Base-by-base conservation (phyloP, 345 rosid species). In the Pistacia integerrima region DNA sequence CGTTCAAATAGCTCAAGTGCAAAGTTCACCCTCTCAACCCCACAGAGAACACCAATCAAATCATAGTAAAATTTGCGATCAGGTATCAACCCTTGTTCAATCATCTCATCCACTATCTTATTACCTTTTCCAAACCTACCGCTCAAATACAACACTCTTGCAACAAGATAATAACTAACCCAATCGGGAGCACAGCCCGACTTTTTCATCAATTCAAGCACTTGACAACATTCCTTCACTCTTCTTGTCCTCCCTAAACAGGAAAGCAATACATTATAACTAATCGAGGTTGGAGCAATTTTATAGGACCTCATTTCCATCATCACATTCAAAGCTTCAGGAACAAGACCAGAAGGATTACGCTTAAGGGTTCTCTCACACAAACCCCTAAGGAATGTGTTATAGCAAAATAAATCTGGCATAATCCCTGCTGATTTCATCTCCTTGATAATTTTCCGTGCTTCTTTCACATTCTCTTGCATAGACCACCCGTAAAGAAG, bases 41-140 rank as follows among this genome's bases (percentile, higher is more conserved):
- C 97, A 41, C 95, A 94, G 11, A 94, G 95, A 72, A 94, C 63
- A 30, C 97, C 94, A n/a, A 90, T 85, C 76, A 93, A 81, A 75
- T 91, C 92, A 75, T 88, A 86, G 64, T 87, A 94, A 77, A 94
- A 92, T 83, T 80, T 91, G 25, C 69, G 84, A 74, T 89, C 88
- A 0, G 97, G 97, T 28, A 82, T 76, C 64, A 90, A 30, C 9
- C 92, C 92, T n/a, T 54, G 61, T 56, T 83, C 88, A 4, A 90
- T 88, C 97, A 93, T 90, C 84, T 90, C 95, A 71, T 92, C 92
- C n/a, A 89, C 92, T 1, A 78, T 78, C 79, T 82, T 82, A 80
- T 89, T 92, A 30, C 97, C 97, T 82, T 89, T 92, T 20, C 92
- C 95, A 61, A 92, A 92, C 83, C 97, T 91, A 57, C 94, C 88